Evolutionary conservation across 2,329 filamentous ascomycete genomes (phyloP).

Genomic region (Fusarium setosum): DNA sequence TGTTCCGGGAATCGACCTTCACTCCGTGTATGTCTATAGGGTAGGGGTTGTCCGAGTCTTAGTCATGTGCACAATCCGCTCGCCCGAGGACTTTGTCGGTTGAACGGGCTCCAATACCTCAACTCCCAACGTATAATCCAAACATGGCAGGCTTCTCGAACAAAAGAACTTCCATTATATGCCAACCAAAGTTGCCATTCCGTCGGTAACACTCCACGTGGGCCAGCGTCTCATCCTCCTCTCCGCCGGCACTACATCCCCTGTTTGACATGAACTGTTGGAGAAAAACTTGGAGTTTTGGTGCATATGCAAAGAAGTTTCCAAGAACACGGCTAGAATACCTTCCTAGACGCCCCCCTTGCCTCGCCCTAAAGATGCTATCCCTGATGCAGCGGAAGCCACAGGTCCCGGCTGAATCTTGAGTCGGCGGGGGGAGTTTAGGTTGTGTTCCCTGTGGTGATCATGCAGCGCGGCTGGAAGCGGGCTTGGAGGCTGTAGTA

Average conservation of each 20-base stretch:
- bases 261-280: conserved; percentile 13
- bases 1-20: neutral
- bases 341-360: neutral
- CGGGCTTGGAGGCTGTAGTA: neutral
- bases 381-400: neutral
- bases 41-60: neutral
- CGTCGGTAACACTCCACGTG: neutral
- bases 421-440: neutral
- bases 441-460: neutral
- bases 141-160: conserved; percentile 1
- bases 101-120: neutral
- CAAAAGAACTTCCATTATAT: neutral
- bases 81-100: neutral
- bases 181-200: neutral
- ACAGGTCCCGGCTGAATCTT: neutral
- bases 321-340: neutral
- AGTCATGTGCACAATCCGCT: neutral
- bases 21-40: neutral
- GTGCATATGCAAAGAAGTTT: conserved; percentile 11
- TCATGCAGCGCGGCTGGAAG: neutral
- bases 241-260: too few species aligned
- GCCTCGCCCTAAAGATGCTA: neutral
- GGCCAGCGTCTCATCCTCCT: neutral
- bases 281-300: conserved; percentile 21
- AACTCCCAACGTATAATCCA: neutral